Conservation (phyloP, 441 rosid species). For the Syzygium syzygioides region DNA sequence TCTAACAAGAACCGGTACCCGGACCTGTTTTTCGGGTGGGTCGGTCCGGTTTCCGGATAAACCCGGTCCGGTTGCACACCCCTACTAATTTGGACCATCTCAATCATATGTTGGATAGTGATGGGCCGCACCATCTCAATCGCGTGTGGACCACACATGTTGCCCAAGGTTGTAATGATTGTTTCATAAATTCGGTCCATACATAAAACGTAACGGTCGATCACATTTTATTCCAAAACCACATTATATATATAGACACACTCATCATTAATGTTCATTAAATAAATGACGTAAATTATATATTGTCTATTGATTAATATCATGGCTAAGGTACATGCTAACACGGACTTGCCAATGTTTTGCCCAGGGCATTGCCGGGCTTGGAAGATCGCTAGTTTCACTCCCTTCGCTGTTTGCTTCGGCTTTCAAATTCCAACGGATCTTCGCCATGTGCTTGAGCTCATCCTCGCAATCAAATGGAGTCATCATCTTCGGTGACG, state of each 20-base stretch:
- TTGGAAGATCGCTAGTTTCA: slow-evolving; percentile 6
- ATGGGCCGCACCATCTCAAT: not conserved
- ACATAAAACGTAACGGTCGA: not conserved
- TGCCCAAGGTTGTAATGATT: not conserved
- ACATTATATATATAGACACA: too few species aligned
- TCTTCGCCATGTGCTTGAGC: not conserved
- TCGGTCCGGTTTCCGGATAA: too few species aligned
- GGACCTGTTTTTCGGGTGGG: too few species aligned
- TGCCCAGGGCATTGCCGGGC: slow-evolving; percentile 11
- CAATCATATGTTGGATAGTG: not conserved
- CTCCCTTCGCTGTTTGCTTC: not conserved
- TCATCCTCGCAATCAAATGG: not conserved
- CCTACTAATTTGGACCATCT: not conserved
- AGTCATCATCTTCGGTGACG: not conserved
- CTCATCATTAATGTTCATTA: not conserved
- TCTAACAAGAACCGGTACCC: too few species aligned
- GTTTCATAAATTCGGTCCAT: not conserved
- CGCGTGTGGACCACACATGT: not conserved
- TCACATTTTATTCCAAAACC: not conserved
- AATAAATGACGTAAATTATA: not conserved
- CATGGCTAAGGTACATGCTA: not conserved
- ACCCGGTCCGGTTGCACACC: too few species aligned
- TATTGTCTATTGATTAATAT: not conserved
- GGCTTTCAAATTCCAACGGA: not conserved
- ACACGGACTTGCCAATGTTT: not conserved